Evolutionary conservation across 768 basidiomycete species (phyloP), one percentile per base, ranked within the genome.

Genomic region (Vararia minispora): DNA sequence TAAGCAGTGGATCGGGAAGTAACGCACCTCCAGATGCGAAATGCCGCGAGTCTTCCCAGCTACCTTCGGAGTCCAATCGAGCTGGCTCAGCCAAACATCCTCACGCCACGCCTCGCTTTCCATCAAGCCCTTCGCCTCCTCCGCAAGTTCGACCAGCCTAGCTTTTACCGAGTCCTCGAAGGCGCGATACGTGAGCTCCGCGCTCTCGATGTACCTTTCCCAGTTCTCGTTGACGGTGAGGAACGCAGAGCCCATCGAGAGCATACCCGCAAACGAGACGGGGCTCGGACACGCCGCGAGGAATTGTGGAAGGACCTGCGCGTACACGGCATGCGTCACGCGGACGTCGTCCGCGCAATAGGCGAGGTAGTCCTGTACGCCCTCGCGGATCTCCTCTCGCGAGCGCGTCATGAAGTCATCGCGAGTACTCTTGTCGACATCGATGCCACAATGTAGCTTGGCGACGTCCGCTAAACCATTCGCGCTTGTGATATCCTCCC

Each of bases 381-480:
- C 70, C 0, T 73, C 69, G 2, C 65, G 60, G 33, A 92, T 80
- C 12, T 72, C 71, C 28, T 69, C 65, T n/a, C 73, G 79, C 2
- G 76, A 69, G 21, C 64, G 63, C 13, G 68, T 74, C 71, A 90
- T 74, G 50, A 90, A 76, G 50, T 88, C 83, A 45, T 73, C 72
- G 3, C 92, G 75, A 5, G 76, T 67, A 20, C 69, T 66, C 59
- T 98, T 95, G 59, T 85, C 75, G 47, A 94, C 60, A 14, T 69
- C 62, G 43, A 88, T 83, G 7, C 73, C 73, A 52, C 89, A 95
- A 56, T 99, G 89, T 3, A 98, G 68, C 34, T 76, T 76, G 0
- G 90, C 91, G 20, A 98, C 92, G 46, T 97, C 92, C 13, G 76
- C 79, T 21, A 99, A 75, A 6, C 90, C 89, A 56, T 94, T 98